Percentiles rank a stretch among this genome's conserved stretches.
Evolutionary conservation across 768 basidiomycete species (phyloP).

Genomic region (Mycena venus): DNA sequence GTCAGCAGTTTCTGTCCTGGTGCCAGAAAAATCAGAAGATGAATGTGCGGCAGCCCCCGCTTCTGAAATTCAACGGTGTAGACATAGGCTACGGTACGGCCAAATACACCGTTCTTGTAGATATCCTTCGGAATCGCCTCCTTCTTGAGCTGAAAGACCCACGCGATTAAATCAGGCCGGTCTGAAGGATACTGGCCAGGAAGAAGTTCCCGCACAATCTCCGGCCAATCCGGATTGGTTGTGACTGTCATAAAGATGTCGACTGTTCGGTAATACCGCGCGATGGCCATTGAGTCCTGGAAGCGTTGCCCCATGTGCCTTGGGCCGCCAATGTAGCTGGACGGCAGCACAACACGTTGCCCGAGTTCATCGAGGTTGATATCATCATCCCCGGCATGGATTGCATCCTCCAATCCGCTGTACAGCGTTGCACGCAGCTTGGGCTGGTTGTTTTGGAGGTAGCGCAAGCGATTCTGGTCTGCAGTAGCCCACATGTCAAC

Average conservation of each 20-base stretch:
- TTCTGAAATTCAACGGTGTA: slow-evolving; percentile 71
- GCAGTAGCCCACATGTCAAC: no score
- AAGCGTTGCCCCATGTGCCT: slow-evolving; percentile 49
- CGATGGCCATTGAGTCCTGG: slow-evolving; percentile 59
- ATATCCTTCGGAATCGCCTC: slow-evolving; percentile 53
- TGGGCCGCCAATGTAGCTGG: slow-evolving; percentile 32
- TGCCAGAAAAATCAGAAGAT: slow-evolving; percentile 59
- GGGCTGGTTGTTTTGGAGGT: slow-evolving; percentile 43
- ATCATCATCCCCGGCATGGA: slow-evolving; percentile 41
- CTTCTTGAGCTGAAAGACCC: slow-evolving; percentile 62
- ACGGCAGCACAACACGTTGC: slow-evolving; percentile 38
- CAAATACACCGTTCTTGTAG: slow-evolving; percentile 54
- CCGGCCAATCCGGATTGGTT: slow-evolving; percentile 63
- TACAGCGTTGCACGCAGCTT: slow-evolving; percentile 47
- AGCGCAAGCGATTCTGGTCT: slow-evolving; percentile 49
- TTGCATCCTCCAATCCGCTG: no score
- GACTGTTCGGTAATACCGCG: slow-evolving; percentile 46
- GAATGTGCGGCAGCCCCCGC: slow-evolving; percentile 65
- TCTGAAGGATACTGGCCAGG: slow-evolving; percentile 55
- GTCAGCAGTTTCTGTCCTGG: slow-evolving; percentile 46
- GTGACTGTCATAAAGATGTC: slow-evolving; percentile 69
- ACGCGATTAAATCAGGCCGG: no score
- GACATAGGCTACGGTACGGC: slow-evolving; percentile 33
- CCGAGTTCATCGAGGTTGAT: slow-evolving; percentile 41
- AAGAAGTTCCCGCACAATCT: slow-evolving; percentile 55